Evolutionary conservation across 306 rosid genomes (phyloP).

Genomic region (Sphenostylis stenocarpa): DNA sequence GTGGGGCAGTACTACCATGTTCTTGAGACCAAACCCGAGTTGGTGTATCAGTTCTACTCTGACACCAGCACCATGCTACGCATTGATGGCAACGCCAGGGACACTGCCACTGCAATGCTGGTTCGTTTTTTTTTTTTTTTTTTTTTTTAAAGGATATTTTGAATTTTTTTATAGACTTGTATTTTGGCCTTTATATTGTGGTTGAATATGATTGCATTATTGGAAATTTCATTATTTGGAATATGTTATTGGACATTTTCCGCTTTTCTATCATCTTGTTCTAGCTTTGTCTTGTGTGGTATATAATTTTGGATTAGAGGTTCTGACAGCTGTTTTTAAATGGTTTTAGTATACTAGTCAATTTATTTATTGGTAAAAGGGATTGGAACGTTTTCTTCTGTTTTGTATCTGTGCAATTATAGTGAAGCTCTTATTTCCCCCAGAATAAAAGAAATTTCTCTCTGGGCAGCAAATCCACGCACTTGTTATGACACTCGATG

Average conservation of each 20-base stretch:
- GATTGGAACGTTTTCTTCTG: neutral
- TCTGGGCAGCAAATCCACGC: conserved; percentile 80
- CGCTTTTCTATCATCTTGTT: neutral
- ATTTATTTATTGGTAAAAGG: neutral
- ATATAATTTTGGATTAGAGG: neutral
- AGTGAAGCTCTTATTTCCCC: conserved; percentile 23
- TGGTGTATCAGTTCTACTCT: conserved; percentile 79
- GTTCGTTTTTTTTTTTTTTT: conserved; percentile 36
- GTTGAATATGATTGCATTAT: neutral
- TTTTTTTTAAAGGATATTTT: neutral
- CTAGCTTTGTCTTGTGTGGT: neutral
- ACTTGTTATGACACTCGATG: conserved; percentile 68
- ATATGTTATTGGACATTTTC: neutral
- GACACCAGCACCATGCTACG: conserved; percentile 83
- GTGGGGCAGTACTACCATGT: conserved; percentile 89
- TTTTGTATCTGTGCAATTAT: conserved; percentile 28
- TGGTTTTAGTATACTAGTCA: neutral
- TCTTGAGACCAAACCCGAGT: conserved; percentile 70
- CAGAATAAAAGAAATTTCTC: conserved; percentile 36
- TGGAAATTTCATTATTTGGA: neutral
- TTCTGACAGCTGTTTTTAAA: neutral
- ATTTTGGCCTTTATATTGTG: too few species aligned
- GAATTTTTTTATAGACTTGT: neutral
- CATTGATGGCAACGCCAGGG: conserved; percentile 62
- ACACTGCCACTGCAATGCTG: conserved; percentile 68